Conservation (phyloP, 768 basidiomycete species). For the Dioszegia hungarica region DNA sequence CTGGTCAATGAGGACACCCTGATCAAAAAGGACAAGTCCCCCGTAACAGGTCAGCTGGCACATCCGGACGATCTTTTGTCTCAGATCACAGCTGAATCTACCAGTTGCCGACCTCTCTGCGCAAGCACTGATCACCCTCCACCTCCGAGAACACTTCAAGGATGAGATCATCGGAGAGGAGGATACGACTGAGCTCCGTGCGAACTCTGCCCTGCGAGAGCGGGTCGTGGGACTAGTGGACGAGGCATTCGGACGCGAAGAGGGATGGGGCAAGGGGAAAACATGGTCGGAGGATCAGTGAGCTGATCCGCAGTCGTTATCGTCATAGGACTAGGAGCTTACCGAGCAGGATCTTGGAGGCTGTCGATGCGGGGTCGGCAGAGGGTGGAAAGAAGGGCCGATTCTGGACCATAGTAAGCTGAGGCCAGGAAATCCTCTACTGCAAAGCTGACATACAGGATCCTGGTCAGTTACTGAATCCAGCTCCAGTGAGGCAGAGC, state of each 20-base stretch:
- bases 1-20: slow-evolving; percentile 80
- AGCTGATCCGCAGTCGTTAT: slow-evolving; percentile 12
- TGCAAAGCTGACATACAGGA: slow-evolving; percentile 12
- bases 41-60: slow-evolving; percentile 64
- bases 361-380: slow-evolving; percentile 71
- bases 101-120: slow-evolving; percentile 89
- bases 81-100: neutral
- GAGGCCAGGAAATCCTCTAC: neutral
- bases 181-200: slow-evolving; percentile 72
- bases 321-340: slow-evolving; percentile 19
- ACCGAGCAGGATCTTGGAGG: slow-evolving; percentile 62
- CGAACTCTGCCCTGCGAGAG: slow-evolving; percentile 55
- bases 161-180: slow-evolving; percentile 95
- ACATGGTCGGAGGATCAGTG: slow-evolving; percentile 36
- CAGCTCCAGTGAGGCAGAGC: neutral
- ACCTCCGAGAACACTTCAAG: slow-evolving; percentile 66
- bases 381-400: slow-evolving; percentile 63
- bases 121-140: slow-evolving; percentile 81
- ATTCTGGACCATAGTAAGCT: slow-evolving; percentile 48
- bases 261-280: slow-evolving; percentile 44
- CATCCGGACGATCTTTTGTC: neutral
- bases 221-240: slow-evolving; percentile 79
- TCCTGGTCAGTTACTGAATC: slow-evolving; percentile 13
- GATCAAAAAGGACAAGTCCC: slow-evolving; percentile 85
- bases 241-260: slow-evolving; percentile 61